Evolutionary conservation across 306 rosid species (phyloP), one percentile per base, ranked within the genome.

Genomic region (Ceratonia siliqua): DNA sequence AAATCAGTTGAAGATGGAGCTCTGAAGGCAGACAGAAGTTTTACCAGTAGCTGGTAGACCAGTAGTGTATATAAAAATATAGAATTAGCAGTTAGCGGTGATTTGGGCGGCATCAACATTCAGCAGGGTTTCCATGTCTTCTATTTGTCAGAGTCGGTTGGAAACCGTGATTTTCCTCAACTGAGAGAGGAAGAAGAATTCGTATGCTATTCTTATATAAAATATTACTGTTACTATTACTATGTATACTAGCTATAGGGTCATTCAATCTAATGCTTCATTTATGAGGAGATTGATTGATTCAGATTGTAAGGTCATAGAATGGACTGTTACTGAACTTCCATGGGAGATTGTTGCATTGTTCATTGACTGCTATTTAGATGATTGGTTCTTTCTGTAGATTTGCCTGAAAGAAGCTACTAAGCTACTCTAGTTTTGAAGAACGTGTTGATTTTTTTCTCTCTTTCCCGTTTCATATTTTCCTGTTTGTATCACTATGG

Each of bases 1-100:
- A 64, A 85, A 89, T 81, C 96, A 90, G 65, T 76, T 94, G 90
- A 90, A 94, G 97, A 94, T 89, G 93, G 96, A 94, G 87, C 88
- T 82, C 62, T 87, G 87, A 94, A 84, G 78, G 68, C 64, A 41
- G 61, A 64, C 57, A 80, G 70, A 67, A 85, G 74, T 74, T 76
- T 78, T 76, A 64, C 82, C 12, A 50, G 84, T 57, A 87, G 88
- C 78, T 71, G 77, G 48, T 82, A 80, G 90, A 82, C 83, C 77
- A 81, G 48, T 79, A 76, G 83, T 91, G 98, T 91, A 87, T 82
- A 94, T 91, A 94, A 38, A 63, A 84, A 78, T 87, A 85, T 89
- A 84, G 88, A 82, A 73, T 78, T 84, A 83, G 89, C 83, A 82
- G 71, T 86, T 76, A 88, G 90, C 83, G 67, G 73, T 83, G 79